Evolutionary conservation across 257 asterid species (phyloP).

Genomic region (Cynanchum wilfordii): DNA sequence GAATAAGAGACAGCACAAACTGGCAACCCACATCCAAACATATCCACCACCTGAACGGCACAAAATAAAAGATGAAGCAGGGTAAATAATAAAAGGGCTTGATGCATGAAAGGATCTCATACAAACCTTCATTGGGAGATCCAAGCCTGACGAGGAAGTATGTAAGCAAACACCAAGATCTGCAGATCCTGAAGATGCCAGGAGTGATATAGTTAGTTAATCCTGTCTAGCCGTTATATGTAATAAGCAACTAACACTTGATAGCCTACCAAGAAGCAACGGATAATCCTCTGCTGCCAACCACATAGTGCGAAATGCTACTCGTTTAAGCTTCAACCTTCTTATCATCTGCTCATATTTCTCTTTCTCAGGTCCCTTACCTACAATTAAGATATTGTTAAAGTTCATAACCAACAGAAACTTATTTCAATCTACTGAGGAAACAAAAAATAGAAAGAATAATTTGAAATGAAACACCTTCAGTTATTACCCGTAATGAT

Average conservation of each 20-base stretch:
- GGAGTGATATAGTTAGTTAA: conserved; percentile 21
- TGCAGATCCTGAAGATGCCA: conserved; percentile 63
- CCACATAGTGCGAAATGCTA: conserved; percentile 97
- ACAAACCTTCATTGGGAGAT: conserved; percentile 90
- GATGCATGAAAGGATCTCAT: conserved; percentile 5
- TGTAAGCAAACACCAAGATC: conserved; percentile 95
- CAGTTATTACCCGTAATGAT: conserved; percentile 72
- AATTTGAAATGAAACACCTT: conserved; percentile 1
- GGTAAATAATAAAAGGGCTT: conserved; percentile 4
- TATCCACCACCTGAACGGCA: conserved; percentile 77
- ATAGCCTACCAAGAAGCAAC: conserved; percentile 76
- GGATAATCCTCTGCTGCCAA: conserved; percentile 93
- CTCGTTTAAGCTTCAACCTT: conserved; percentile 80
- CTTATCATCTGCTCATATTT: conserved; percentile 76
- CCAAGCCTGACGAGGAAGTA: conserved; percentile 93
- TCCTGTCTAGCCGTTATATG: background rate
- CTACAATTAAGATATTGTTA: conserved; percentile 27
- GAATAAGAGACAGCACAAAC: conserved; percentile 98
- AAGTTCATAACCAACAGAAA: background rate
- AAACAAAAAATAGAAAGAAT: background rate
- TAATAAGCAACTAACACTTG: conserved; percentile 9
- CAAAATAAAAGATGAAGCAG: conserved; percentile 11
- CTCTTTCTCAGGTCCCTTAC: conserved; percentile 98
- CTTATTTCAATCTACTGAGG: background rate
- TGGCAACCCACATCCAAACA: conserved; percentile 97